Evolutionary conservation across 345 rosid species (phyloP).

Genomic region (Eucalyptus pauciflora): DNA sequence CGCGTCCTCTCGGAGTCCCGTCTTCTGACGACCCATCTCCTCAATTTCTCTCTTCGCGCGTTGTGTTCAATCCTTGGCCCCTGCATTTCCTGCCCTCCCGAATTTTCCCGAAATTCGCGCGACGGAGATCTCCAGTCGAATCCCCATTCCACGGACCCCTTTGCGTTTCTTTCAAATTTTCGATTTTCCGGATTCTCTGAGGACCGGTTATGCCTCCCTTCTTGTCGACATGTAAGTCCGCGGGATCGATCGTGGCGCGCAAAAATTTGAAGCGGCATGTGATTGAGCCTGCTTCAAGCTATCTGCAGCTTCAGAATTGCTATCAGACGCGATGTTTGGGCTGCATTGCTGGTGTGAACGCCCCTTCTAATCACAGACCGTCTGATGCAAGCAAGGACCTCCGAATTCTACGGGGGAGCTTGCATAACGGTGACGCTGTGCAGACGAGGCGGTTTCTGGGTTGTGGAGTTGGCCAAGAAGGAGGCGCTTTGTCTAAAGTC

Average conservation of each 20-base stretch:
- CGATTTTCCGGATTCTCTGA: not conserved
- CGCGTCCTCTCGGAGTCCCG: not conserved
- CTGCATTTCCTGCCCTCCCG: not conserved
- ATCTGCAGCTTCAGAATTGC: not conserved
- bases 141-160: not conserved
- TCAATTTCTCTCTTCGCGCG: not conserved
- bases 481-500: slow-evolving; percentile 60
- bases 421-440: not conserved
- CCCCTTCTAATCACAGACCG: slow-evolving; percentile 1
- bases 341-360: slow-evolving; percentile 16
- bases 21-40: not conserved
- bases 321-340: slow-evolving; percentile 27
- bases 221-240: slow-evolving; percentile 28
- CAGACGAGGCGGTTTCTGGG: slow-evolving; percentile 79
- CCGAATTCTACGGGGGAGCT: not conserved
- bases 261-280: slow-evolving; percentile 12
- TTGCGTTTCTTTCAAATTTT: not conserved
- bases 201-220: slow-evolving; percentile 48
- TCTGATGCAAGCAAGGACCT: slow-evolving; percentile 2
- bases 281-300: slow-evolving; percentile 3
- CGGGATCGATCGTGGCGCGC: slow-evolving; percentile 18
- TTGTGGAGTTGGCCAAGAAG: slow-evolving; percentile 89
- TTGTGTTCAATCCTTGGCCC: not conserved
- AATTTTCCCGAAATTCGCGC: not conserved
- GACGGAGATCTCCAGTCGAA: not conserved